Base-by-base conservation (phyloP, 192 early-diverging fungal genomes). In the Rhizophagus sp. region DNA sequence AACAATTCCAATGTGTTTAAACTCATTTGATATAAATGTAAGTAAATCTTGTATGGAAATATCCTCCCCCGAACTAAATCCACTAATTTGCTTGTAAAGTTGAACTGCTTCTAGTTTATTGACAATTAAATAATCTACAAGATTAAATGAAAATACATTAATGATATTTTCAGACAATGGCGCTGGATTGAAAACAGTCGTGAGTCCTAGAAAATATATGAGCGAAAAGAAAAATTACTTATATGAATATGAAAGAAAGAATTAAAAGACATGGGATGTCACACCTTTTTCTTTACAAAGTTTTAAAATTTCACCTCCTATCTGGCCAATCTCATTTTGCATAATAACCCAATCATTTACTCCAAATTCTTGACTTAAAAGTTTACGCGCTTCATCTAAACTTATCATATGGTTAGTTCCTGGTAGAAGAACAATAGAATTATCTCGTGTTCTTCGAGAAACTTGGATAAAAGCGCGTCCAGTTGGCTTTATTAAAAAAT, bases 381-480 rank as follows among this genome's bases (percentile, higher is more conserved):
- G 88, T n/a, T 81, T 57, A 15, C 57, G 78, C 11, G 85, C 89
- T 41, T 93, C 86, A 11, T 88, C 76, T 2, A 84, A 72, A 27
- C 86, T 87, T 27, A 92, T 82, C 25, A 82, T 76, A 81, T 89
- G 83, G 87, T 96, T 97, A 19, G 96, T 90, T 15, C 95, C 96
- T 3, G 92, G 90, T 52, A 90, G 92, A 44, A 98, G 84, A 7
- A 98, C 87, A 77, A 98, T 98, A 12, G 92, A 88, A 82, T 98
- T 98, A 70, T 98, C 96, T 52, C 91, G 91, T 0, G 86, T 88
- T 41, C 82, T 81, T 22, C 79, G 65, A 61, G 91, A 92, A 13
- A 95, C 88, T 85, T 98, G 96, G 71, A 97, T 96, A 33, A 97
- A 88, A 12, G 96, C 97, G 13, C 93, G 87, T 25, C 97, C 97